Evolutionary conservation across 2,329 filamentous ascomycete species (phyloP).

Genomic region (Pleomassaria siparia): DNA sequence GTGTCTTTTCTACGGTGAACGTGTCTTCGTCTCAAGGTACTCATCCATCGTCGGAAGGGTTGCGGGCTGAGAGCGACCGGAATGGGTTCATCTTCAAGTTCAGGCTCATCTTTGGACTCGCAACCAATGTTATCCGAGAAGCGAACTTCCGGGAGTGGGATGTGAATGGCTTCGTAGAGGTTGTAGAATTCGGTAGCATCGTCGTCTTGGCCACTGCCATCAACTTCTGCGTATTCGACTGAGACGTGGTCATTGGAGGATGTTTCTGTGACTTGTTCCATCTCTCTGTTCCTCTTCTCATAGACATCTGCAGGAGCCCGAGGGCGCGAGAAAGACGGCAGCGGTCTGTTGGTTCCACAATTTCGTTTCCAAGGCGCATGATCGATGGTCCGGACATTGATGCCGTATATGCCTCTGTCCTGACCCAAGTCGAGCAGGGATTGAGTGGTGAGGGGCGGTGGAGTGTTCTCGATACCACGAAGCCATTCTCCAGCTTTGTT

Average conservation of each 20-base stretch:
- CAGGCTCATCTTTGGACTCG: constrained; percentile 11
- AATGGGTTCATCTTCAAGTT: background rate
- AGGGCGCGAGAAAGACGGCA: constrained; percentile 16
- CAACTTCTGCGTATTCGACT: constrained; percentile 15
- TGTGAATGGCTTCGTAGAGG: constrained; percentile 35
- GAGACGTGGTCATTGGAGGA: constrained; percentile 12
- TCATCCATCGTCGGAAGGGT: constrained; percentile 75
- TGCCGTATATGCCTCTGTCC: constrained; percentile 14
- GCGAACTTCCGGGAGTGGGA: constrained; percentile 27
- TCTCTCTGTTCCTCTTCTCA: constrained; percentile 10
- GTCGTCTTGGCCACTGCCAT: constrained; percentile 11
- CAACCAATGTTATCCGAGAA: constrained; percentile 21
- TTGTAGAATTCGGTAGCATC: constrained; percentile 27
- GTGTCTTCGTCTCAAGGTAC: constrained; percentile 63
- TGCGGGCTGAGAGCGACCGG: constrained; percentile 18
- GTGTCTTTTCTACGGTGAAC: constrained; percentile 40
- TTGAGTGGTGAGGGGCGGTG: constrained; percentile 31
- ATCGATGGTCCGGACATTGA: constrained; percentile 7
- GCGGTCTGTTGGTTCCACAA: constrained; percentile 19
- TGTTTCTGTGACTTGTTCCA: constrained; percentile 7
- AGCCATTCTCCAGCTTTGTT: constrained; percentile 25
- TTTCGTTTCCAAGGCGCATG: constrained; percentile 26
- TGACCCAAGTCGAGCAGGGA: constrained; percentile 37
- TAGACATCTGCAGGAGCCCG: constrained; percentile 14
- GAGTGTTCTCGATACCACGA: constrained; percentile 34